phyloP scores from a whole-genome alignment of 768 basidiomycete species.

The Porpolomopsis calyptriformis region DNA sequence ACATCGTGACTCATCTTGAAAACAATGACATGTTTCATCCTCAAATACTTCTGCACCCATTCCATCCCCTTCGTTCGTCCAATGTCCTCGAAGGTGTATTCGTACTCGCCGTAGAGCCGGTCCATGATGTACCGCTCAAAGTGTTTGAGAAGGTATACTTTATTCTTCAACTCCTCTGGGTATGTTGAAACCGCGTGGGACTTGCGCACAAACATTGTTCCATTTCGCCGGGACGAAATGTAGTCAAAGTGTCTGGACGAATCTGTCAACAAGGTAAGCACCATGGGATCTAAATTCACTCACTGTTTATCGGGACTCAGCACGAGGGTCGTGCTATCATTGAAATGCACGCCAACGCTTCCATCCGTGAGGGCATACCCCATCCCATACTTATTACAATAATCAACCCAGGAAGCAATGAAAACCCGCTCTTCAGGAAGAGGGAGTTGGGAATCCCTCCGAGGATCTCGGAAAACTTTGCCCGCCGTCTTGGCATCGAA shows the following conservation, averaged over 20 bases:
- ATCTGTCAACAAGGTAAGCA: slow-evolving; percentile 6
- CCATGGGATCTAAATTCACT: slow-evolving; percentile 21
- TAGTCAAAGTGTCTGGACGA: slow-evolving; percentile 75
- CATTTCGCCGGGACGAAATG: slow-evolving; percentile 58
- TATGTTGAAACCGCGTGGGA: slow-evolving; percentile 58
- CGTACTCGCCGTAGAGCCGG: slow-evolving; percentile 72
- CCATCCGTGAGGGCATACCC: slow-evolving; percentile 96
- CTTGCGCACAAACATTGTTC: slow-evolving; percentile 60
- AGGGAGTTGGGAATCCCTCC: slow-evolving; percentile 33
- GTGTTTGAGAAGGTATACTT: slow-evolving; percentile 86
- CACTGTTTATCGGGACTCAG: slow-evolving; percentile 82
- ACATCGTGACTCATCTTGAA: slow-evolving; percentile 95
- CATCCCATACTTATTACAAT: slow-evolving; percentile 99
- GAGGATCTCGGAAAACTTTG: slow-evolving; percentile 56
- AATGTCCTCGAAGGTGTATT: slow-evolving; percentile 68
- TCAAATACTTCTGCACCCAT: slow-evolving; percentile 88
- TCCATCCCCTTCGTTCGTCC: slow-evolving; percentile 76
- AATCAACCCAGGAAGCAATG: slow-evolving; percentile 98
- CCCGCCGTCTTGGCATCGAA: slow-evolving; percentile 60
- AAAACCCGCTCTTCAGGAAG: slow-evolving; percentile 70
- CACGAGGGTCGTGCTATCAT: slow-evolving; percentile 83
- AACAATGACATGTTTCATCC: slow-evolving; percentile 95
- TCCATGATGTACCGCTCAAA: slow-evolving; percentile 95
- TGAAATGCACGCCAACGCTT: slow-evolving; percentile 91
- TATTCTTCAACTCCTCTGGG: slow-evolving; percentile 77